phyloP scores from a whole-genome alignment of 192 early-diverging fungal genomes.

The Phlyctochytrium planicorne region DNA sequence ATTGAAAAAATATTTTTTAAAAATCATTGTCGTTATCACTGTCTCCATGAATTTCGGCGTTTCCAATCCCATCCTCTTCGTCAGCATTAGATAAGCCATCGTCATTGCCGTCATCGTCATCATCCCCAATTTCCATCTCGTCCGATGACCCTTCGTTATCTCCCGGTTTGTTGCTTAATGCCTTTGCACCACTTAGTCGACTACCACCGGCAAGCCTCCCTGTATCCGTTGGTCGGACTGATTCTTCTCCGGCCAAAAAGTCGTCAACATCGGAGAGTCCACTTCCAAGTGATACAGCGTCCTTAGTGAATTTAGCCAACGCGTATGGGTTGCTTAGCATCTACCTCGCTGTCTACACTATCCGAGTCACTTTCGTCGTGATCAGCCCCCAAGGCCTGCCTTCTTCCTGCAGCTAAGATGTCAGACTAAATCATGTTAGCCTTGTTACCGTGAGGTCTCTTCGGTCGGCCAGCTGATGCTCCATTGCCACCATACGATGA shows the following conservation, averaged over 20 bases:
- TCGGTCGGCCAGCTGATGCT: not conserved
- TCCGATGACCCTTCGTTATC: constrained; percentile 13
- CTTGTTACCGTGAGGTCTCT: constrained; percentile 23
- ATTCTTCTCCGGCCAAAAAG: not conserved
- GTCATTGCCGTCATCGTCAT: constrained; percentile 22
- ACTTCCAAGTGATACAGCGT: too few relatives aligned
- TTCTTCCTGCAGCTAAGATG: constrained; percentile 9
- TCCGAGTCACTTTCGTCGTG: constrained; percentile 17
- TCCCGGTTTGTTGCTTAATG: constrained; percentile 15
- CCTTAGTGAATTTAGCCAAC: too few relatives aligned
- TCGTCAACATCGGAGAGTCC: not conserved
- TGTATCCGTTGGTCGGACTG: not conserved
- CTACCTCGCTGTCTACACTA: constrained; percentile 10
- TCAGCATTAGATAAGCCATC: constrained; percentile 11
- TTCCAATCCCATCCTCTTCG: constrained; percentile 11
- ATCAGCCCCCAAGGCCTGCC: not conserved
- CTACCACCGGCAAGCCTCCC: constrained; percentile 8
- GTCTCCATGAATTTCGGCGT: not conserved
- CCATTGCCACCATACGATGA: not conserved
- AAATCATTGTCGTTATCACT: constrained; percentile 44
- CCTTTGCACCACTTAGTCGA: not conserved
- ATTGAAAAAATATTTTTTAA: constrained; percentile 18
- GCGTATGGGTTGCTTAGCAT: too few relatives aligned
- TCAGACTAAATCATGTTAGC: not conserved
- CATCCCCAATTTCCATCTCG: constrained; percentile 17